These are phyloP conservation scores for Cladosporium velox DNA, from an alignment of 2,329 filamentous ascomycete species.

Conservation along the genomic window DNA sequence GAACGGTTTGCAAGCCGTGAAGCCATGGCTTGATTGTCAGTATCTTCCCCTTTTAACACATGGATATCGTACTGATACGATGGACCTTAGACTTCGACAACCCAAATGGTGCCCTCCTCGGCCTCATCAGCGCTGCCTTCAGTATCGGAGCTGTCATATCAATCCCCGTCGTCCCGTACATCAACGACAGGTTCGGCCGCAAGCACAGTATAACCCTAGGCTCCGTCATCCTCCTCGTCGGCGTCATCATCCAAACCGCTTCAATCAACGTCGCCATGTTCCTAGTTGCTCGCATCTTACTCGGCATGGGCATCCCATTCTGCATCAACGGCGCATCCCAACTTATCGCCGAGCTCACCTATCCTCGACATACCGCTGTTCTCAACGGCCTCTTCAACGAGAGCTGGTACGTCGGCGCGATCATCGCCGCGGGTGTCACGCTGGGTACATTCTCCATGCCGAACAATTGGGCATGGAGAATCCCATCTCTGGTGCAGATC, in stretches of 20 bases:
- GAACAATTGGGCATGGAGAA: constrained; percentile 48
- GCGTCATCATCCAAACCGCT: constrained; percentile 43
- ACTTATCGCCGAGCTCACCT: constrained; percentile 15
- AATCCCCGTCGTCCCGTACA: constrained; percentile 9
- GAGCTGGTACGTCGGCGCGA: constrained; percentile 14
- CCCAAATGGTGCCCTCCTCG: constrained; percentile 14
- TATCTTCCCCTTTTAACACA: neutral
- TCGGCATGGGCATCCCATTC: constrained; percentile 38
- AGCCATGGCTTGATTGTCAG: constrained; percentile 20
- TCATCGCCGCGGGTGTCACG: constrained; percentile 18
- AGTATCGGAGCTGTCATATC: constrained; percentile 14
- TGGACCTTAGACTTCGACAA: constrained; percentile 11
- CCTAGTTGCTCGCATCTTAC: constrained; percentile 41
- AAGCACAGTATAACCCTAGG: constrained; percentile 43
- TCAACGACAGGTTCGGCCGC: constrained; percentile 39
- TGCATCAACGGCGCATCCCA: constrained; percentile 20
- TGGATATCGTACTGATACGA: neutral
- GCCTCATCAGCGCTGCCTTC: constrained; percentile 16
- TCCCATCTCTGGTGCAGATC: constrained; percentile 29
- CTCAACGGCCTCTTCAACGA: constrained; percentile 21
- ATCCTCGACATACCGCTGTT: constrained; percentile 7
- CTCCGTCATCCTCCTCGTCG: constrained; percentile 42
- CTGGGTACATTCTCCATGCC: constrained; percentile 14
- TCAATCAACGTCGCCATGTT: constrained; percentile 46
- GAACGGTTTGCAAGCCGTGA: constrained; percentile 19